Evolutionary conservation across 345 rosid species (phyloP).

Genomic region (Eucalyptus marginata): DNA sequence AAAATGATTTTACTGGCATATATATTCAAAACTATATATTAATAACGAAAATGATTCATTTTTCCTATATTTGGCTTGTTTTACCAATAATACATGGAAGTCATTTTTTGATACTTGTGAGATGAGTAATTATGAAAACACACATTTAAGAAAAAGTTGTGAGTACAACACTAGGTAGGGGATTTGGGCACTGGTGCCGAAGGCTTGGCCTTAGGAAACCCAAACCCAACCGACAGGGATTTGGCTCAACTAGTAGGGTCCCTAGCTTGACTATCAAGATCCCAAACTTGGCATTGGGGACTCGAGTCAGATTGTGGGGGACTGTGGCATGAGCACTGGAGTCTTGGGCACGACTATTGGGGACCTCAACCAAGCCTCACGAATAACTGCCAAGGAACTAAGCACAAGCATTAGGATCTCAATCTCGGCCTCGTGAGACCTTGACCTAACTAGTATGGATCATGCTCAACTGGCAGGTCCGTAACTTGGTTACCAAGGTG

Average conservation of each 20-base stretch:
- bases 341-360: fast-evolving
- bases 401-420: background rate
- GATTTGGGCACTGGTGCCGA: background rate
- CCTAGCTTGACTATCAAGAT: background rate
- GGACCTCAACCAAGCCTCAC: background rate
- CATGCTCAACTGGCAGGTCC: background rate
- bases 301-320: background rate
- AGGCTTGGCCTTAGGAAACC: background rate
- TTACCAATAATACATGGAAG: background rate
- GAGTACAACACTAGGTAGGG: background rate
- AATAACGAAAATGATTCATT: background rate
- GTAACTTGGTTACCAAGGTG: background rate
- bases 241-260: background rate
- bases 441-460: background rate
- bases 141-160: background rate
- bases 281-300: background rate
- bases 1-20: background rate
- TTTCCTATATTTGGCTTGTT: background rate
- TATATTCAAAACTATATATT: background rate
- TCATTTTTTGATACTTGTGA: background rate
- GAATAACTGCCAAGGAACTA: background rate
- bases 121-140: background rate
- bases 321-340: background rate
- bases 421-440: background rate
- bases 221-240: fast-evolving